phyloP scores from a whole-genome alignment of 352 stramenopile genomes.

The Globisporangium sylvaticum region DNA sequence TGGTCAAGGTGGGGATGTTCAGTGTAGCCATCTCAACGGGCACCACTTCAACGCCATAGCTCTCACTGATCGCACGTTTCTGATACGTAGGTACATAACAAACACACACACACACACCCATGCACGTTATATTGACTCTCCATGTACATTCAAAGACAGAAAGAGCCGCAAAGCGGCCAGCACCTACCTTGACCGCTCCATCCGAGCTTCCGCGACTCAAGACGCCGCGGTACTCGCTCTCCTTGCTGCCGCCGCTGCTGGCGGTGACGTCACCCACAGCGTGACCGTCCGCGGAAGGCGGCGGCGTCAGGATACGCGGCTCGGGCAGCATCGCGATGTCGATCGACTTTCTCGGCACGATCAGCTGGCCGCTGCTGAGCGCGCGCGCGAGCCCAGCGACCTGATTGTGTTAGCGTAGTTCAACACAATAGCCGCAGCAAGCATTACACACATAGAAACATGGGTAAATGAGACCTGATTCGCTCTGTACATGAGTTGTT shows the following conservation, averaged over 20 bases:
- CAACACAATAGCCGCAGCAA: background rate
- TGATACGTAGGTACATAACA: background rate
- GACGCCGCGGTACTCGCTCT: background rate
- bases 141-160: background rate
- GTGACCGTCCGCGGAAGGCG: background rate
- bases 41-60: background rate
- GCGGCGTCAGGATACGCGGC: background rate
- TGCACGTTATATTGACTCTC: background rate
- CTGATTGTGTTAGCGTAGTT: background rate
- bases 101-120: background rate
- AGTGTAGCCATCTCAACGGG: constrained; percentile 6
- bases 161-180: background rate
- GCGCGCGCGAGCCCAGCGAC: background rate
- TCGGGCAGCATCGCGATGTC: constrained; percentile 17
- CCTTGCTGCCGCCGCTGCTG: background rate
- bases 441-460: background rate
- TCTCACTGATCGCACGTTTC: constrained; percentile 8
- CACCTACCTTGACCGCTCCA: background rate
- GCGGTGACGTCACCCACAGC: background rate
- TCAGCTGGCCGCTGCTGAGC: background rate
- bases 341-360: constrained; percentile 15
- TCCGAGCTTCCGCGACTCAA: background rate
- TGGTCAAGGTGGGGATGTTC: background rate
- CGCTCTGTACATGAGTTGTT: background rate
- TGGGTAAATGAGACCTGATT: background rate